Evolutionary conservation across 768 basidiomycete genomes (phyloP), one percentile per base, ranked within the genome.

Genomic region (Gymnopilus dilepis): DNA sequence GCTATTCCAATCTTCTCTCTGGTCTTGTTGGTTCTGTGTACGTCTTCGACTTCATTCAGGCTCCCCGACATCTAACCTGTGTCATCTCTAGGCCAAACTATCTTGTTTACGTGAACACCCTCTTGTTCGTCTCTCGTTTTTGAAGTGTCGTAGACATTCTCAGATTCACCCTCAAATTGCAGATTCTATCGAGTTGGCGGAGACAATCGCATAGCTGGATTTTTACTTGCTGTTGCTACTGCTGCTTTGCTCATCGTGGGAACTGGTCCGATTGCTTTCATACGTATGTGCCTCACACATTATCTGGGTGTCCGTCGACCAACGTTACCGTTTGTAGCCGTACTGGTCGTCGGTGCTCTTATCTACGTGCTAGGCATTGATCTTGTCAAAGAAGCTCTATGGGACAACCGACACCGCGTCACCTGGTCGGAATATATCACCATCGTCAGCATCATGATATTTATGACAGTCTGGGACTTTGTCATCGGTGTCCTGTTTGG

Each of bases 301-400:
- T 0, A 2, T 22, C 6, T 6, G 28, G 37, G 53, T 52, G 37
- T 50, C 50, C 15, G 58, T 24, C 34, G 17, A 41, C 48, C 54
- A 41, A 51, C 12, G 22, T 47, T 28, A 43, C 1, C 52, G 22
- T 12, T 45, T 53, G 13, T 62, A 96, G 94, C 95, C 59, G 89
- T 98, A 30, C 89, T 94, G 86, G 89, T 97, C 4, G 95, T 98
- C 13, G 89, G 90, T 0, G 89, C 94, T 2, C 80, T 99, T 58
- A 98, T 99, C 63, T 96, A 95, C 66, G 95, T 97, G 8, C 83
- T 99, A 33, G 97, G 96, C 0, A 85, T 98, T 53, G 97, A 99
- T 66, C 86, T 99, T 38, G 86, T 94, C 40, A 97, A 96, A 69
- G 97, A 98, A 74, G 96, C 97, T 0, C 72, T 98, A 8, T 99